Base-by-base conservation (phyloP, 345 rosid species). In the Salix udensis region DNA sequence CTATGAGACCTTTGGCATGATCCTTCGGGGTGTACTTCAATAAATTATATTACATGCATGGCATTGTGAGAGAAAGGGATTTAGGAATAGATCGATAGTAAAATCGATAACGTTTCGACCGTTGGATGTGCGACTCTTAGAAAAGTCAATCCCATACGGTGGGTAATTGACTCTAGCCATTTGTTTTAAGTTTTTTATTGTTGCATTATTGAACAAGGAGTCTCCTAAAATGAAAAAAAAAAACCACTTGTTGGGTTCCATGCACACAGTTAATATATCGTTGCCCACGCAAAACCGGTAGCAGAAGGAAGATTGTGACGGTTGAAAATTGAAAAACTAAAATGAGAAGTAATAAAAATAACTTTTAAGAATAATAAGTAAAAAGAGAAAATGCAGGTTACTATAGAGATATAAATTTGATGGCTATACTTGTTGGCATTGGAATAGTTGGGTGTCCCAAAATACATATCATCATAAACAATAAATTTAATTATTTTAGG, bases 61-160 rank as follows among this genome's bases (percentile, higher is more conserved):
- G 42, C 11, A 39, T 39, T 7, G 44, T 39, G 9, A 36, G 19
- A 53, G 7, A 46, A 5, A 0, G 5, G 1, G 5, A 39, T 6
- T 39, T 1, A 8, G 37, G 37, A 15, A 21, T 2, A 8, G 52
- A 71, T 76, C 67, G 34, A 31, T 31, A 39, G 66, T 23, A 3
- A 53, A 28, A 53, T 78, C 73, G 3, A 53, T 61, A 9, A 13
- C 9, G 28, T 11, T 72, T 71, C 46, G 37, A n/a, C 69, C 77
- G 31, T 78, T 78, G 52, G 62, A 24, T 7, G 76, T 36, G 31
- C 62, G 73, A 1, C 81, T 76, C 1, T 0, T 58, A 5, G 80
- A 65, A 40, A 52, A 78, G 48, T 78, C 81, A 7, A 78, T 30
- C 6, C 81, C 81, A 53, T 78, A 78, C 12, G 81, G 73, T 1